These are phyloP conservation scores for Blepharisma undulans DNA, from an alignment of 169 alveolate species.

Conservation along the genomic window DNA sequence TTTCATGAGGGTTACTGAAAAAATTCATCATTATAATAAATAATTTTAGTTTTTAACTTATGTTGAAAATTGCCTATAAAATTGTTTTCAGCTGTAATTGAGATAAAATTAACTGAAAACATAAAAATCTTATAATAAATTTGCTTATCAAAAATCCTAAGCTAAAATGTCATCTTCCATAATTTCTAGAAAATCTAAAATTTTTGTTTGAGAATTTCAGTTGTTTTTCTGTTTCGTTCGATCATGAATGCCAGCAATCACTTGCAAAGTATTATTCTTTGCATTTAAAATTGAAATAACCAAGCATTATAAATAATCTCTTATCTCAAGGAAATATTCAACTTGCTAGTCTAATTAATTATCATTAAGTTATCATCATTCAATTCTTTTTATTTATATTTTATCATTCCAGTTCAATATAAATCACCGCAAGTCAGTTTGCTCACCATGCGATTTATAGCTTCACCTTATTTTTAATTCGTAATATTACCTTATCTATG, in stretches of 20 bases:
- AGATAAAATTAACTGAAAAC: not conserved
- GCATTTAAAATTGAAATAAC: not conserved
- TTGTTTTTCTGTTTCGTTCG: not conserved
- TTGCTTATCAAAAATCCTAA: not conserved
- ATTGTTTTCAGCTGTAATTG: not conserved
- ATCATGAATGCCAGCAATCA: too few relatives aligned
- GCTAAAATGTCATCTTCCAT: not conserved
- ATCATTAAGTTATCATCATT: not conserved
- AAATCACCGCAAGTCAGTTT: not conserved
- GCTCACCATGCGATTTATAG: not conserved
- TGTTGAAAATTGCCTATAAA: not conserved
- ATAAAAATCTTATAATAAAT: too few relatives aligned
- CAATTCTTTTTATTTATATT: too few relatives aligned
- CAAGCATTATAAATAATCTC: not conserved
- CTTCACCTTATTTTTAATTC: not conserved
- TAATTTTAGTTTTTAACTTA: not conserved
- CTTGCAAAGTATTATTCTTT: not conserved
- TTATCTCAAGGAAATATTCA: too few relatives aligned
- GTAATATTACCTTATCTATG: not conserved
- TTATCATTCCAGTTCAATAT: not conserved
- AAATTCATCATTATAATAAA: not conserved
- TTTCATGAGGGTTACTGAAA: constrained; percentile 63
- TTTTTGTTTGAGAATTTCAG: not conserved
- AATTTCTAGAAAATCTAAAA: not conserved
- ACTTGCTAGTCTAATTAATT: too few relatives aligned